Conservation (phyloP, 805 yeast species). For the Yarrowia divulgata region DNA sequence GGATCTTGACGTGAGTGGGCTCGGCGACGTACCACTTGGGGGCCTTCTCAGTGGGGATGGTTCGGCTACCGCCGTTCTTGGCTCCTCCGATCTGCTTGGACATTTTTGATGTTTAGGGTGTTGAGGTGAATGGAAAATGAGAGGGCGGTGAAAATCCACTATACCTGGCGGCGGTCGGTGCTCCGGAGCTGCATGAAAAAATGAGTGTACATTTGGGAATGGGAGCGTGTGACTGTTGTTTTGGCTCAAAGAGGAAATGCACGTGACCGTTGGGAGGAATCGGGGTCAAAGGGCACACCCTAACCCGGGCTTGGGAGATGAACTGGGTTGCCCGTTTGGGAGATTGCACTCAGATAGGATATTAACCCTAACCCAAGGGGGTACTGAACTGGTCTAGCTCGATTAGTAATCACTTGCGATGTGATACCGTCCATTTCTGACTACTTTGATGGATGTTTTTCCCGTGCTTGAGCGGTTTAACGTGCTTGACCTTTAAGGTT, state of each 20-base stretch:
- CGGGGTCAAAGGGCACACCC: background rate
- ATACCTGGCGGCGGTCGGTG: slow-evolving; percentile 28
- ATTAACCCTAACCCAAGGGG: background rate
- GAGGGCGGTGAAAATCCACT: slow-evolving; percentile 37
- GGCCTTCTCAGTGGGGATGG: slow-evolving; percentile 57
- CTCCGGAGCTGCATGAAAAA: slow-evolving; percentile 24
- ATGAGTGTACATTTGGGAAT: slow-evolving; percentile 36
- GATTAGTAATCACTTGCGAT: background rate
- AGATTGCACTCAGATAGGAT: background rate
- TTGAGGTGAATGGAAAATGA: slow-evolving; percentile 37
- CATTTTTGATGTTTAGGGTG: slow-evolving; percentile 36
- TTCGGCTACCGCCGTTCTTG: slow-evolving; percentile 52
- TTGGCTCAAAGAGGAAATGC: background rate
- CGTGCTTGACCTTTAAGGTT: too few relatives aligned
- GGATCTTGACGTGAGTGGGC: slow-evolving; percentile 72
- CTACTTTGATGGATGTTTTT: too few relatives aligned
- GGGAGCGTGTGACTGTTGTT: slow-evolving; percentile 23
- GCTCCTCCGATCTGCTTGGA: slow-evolving; percentile 43
- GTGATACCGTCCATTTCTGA: too few relatives aligned
- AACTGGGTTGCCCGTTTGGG: background rate
- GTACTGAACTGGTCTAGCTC: background rate
- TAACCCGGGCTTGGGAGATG: slow-evolving; percentile 1
- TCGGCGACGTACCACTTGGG: slow-evolving; percentile 87
- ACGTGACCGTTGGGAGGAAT: slow-evolving; percentile 30
- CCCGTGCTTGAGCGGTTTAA: too few relatives aligned